A percentile compares a stretch with the other conserved stretches of the same genome.
Conservation (phyloP, 495 filamentous ascomycete genomes). For the Tuber indicum region DNA sequence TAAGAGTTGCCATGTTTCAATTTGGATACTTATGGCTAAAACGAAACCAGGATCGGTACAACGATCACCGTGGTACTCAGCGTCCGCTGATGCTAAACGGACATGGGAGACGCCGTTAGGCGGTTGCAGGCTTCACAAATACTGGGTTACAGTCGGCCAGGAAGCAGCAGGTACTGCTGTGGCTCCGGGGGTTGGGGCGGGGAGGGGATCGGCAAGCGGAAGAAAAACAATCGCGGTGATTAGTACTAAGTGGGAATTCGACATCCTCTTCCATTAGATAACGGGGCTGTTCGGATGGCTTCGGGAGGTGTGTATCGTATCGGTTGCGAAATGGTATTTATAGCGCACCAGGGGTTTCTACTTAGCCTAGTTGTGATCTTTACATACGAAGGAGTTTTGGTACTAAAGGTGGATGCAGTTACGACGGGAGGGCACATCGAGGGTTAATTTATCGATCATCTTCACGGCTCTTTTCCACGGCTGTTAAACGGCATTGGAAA, state of each 20-base stretch:
- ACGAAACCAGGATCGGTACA: background rate
- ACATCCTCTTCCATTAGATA: background rate
- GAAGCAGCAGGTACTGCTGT: background rate
- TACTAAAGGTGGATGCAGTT: background rate
- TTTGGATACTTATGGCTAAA: background rate
- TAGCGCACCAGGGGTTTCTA: background rate
- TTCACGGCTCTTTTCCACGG: background rate
- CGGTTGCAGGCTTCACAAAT: background rate
- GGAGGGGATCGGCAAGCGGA: background rate
- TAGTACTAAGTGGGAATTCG: background rate
- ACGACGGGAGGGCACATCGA: background rate
- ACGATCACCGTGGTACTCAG: background rate
- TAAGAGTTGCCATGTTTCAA: slow-evolving; percentile 2
- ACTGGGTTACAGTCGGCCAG: background rate
- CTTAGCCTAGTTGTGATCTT: background rate
- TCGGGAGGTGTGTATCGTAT: background rate
- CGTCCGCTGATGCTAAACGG: background rate
- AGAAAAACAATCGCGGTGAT: background rate
- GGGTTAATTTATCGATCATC: background rate
- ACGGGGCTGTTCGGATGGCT: background rate
- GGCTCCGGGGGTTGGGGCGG: background rate
- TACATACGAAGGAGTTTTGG: background rate
- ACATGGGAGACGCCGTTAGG: background rate
- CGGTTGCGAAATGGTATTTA: background rate
- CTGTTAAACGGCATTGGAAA: background rate